Conservation (phyloP, 1,284 basidiomycete species). For the Microbotryum scabiosae region DNA sequence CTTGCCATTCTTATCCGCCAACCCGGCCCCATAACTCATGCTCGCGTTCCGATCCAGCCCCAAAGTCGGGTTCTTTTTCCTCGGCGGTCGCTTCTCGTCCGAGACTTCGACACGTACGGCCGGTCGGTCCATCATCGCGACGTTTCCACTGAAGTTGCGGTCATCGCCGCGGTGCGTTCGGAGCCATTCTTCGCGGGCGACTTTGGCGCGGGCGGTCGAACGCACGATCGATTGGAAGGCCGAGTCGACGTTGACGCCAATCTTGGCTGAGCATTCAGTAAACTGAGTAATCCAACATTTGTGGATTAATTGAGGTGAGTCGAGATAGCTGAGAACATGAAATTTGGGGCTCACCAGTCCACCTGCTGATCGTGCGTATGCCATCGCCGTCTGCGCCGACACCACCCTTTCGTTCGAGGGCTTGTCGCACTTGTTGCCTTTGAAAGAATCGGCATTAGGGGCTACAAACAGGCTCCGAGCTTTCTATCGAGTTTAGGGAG, state of each 20-base stretch:
- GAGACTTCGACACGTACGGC: background rate
- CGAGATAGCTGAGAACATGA: background rate
- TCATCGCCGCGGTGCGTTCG: conserved; percentile 5
- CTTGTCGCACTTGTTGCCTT: conserved; percentile 25
- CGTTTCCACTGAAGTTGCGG: conserved; percentile 18
- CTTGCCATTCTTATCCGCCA: background rate
- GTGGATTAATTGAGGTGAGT: background rate
- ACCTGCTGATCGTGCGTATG: conserved; percentile 9
- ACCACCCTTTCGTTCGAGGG: conserved; percentile 1
- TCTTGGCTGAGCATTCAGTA: conserved; percentile 19
- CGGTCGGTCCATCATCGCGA: conserved; percentile 6
- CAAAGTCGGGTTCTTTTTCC: conserved; percentile 4
- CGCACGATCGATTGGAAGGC: conserved; percentile 14
- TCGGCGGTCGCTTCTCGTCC: background rate
- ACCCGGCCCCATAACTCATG: conserved; percentile 14
- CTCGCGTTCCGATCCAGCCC: conserved; percentile 16
- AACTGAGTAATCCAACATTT: conserved; percentile 1
- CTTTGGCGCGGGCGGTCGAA: background rate
- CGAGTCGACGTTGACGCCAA: conserved; percentile 21
- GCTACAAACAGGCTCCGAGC: background rate
- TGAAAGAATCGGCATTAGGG: background rate
- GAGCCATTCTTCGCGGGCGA: conserved; percentile 1
- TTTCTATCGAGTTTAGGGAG: background rate
- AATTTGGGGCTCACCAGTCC: conserved; percentile 10
- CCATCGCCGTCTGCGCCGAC: conserved; percentile 11